Conservation (phyloP, 768 basidiomycete genomes). For the Favolaschia claudopus region DNA sequence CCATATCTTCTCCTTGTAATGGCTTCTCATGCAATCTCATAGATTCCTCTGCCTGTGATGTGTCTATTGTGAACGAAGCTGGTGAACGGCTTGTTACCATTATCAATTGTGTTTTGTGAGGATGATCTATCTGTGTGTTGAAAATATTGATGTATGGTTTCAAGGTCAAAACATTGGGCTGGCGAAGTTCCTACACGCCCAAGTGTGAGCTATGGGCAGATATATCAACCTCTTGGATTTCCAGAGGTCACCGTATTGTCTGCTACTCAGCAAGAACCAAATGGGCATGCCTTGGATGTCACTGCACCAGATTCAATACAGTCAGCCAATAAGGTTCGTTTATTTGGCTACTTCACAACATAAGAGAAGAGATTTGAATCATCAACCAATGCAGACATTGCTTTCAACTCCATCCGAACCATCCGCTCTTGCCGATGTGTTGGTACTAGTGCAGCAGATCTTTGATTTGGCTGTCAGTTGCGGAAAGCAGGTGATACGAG, state of each 20-base stretch:
- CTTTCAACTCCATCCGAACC: too few species aligned
- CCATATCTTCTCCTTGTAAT: neutral
- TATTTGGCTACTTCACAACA: too few species aligned
- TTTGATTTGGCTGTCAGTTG: slow-evolving; percentile 5
- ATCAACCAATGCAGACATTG: too few species aligned
- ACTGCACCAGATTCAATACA: too few species aligned
- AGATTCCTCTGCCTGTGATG: slow-evolving; percentile 37
- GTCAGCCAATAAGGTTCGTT: too few species aligned
- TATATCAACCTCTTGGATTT: slow-evolving; percentile 18
- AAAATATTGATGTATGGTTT: slow-evolving; percentile 21
- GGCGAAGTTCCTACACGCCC: slow-evolving; percentile 2
- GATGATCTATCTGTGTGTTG: slow-evolving; percentile 19
- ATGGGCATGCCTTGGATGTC: slow-evolving; percentile 15
- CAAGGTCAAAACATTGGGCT: slow-evolving; percentile 13
- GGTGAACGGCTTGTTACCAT: slow-evolving; percentile 26
- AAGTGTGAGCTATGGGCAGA: slow-evolving; percentile 27
- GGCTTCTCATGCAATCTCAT: too few species aligned
- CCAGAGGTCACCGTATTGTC: neutral
- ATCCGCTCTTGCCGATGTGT: neutral
- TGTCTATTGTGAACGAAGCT: slow-evolving; percentile 32
- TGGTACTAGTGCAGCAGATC: neutral
- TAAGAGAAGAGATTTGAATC: too few species aligned
- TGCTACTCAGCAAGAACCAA: neutral
- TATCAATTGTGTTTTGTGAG: slow-evolving; percentile 17
- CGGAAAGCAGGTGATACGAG: slow-evolving; percentile 12